Evolutionary conservation across 176 grass and related monocot genomes (phyloP).

Genomic region (Phoenix dactylifera): DNA sequence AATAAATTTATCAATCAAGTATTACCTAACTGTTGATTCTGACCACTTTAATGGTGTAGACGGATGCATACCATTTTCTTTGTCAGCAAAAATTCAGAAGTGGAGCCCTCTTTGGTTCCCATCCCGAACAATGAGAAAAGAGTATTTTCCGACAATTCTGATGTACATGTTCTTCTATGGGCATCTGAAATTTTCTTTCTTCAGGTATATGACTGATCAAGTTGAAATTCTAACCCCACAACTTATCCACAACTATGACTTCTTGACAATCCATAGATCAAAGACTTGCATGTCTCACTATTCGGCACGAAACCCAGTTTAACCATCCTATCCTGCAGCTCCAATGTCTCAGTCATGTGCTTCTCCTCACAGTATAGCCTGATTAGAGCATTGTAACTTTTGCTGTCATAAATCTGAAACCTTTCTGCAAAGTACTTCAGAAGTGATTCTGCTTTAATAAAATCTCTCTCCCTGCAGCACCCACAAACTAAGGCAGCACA

Average conservation of each 20-base stretch:
- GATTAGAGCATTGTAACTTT: constrained; percentile 58
- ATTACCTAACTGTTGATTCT: no score
- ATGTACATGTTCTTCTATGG: no score
- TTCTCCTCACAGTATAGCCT: constrained; percentile 41
- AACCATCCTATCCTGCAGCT: constrained; percentile 66
- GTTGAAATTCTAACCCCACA: no score
- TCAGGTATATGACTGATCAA: no score
- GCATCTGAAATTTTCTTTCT: no score
- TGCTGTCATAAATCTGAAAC: constrained; percentile 48
- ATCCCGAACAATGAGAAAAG: no score
- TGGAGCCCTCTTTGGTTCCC: no score
- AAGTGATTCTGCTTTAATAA: constrained; percentile 50
- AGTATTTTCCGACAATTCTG: no score
- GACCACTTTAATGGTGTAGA: no score
- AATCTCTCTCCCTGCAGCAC: constrained; percentile 49
- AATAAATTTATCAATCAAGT: no score
- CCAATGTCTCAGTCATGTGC: constrained; percentile 32
- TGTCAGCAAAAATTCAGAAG: no score
- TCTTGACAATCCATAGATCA: constrained; percentile 62
- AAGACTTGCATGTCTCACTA: constrained; percentile 52
- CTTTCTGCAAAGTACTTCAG: constrained; percentile 42
- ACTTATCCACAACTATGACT: not conserved
- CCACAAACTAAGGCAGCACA: constrained; percentile 68
- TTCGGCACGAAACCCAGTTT: constrained; percentile 61
- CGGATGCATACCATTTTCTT: no score